These are phyloP conservation scores for Aspergillus homomorphus DNA, from an alignment of 495 filamentous ascomycete species.

Conservation along the genomic window DNA sequence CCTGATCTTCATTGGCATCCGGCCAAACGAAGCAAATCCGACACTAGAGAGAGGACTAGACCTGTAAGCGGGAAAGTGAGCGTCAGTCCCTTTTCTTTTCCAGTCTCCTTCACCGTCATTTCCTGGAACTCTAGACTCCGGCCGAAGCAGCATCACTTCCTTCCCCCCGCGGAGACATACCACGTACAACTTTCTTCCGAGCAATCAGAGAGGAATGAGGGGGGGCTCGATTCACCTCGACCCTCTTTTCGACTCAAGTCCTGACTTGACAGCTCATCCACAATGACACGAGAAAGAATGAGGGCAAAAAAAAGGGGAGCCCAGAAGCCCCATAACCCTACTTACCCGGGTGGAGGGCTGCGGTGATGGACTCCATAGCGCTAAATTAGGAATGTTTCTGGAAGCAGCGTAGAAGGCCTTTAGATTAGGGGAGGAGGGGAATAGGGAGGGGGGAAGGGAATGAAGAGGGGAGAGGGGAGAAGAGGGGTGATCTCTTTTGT, in stretches of 20 bases:
- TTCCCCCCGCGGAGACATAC: neutral
- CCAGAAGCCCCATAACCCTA: constrained; percentile 7
- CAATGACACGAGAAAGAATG: neutral
- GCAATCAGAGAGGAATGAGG: neutral
- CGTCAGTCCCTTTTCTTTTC: neutral
- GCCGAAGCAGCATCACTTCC: neutral
- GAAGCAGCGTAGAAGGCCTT: constrained; percentile 22
- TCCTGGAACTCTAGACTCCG: neutral
- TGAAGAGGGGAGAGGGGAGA: neutral
- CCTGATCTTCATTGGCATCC: neutral
- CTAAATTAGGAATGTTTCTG: constrained; percentile 18
- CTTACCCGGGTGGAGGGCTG: constrained; percentile 2
- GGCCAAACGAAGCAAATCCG: neutral
- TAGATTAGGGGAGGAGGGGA: neutral
- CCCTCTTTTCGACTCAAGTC: neutral
- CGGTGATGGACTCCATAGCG: neutral
- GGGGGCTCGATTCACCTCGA: neutral
- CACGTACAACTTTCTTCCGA: neutral
- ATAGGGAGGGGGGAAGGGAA: neutral
- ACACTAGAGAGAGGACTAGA: neutral
- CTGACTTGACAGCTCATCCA: neutral
- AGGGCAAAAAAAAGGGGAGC: neutral
- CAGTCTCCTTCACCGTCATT: neutral
- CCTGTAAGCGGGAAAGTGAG: neutral
- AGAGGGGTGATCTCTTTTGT: neutral